Evolutionary conservation across 768 basidiomycete species (phyloP).

Genomic region (Boletus huronensis): DNA sequence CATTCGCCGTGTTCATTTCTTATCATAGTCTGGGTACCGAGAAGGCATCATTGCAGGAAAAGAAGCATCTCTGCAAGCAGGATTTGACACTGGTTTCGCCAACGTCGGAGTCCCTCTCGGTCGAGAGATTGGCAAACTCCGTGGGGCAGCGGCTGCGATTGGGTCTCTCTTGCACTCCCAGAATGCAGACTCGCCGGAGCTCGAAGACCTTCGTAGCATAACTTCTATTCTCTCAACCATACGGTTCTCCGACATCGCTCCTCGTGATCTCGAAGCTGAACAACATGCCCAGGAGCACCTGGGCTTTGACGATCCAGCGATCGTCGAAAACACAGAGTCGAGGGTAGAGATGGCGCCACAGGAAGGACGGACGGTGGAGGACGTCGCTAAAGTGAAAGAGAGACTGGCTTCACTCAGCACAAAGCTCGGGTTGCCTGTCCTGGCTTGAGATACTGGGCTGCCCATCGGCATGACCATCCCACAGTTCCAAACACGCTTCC

Average conservation of each 20-base stretch:
- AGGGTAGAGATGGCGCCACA: slow-evolving; percentile 4
- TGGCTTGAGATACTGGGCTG: neutral
- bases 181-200: slow-evolving; percentile 2
- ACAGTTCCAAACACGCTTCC: neutral
- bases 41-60: slow-evolving; percentile 95
- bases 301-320: slow-evolving; percentile 31
- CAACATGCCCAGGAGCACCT: slow-evolving; percentile 70
- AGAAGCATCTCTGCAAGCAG: slow-evolving; percentile 79
- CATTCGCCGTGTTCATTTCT: neutral
- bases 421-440: slow-evolving; percentile 32
- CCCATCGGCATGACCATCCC: neutral
- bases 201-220: slow-evolving; percentile 52
- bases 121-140: slow-evolving; percentile 69
- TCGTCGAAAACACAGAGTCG: slow-evolving; percentile 40
- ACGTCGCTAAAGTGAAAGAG: slow-evolving; percentile 38
- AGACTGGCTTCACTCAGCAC: slow-evolving; percentile 32
- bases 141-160: slow-evolving; percentile 67
- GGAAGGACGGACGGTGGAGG: slow-evolving; percentile 36
- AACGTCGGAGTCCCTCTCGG: slow-evolving; percentile 70
- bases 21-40: slow-evolving; percentile 80
- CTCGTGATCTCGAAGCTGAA: slow-evolving; percentile 74
- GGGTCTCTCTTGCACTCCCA: slow-evolving; percentile 50
- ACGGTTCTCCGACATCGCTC: slow-evolving; percentile 68
- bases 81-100: slow-evolving; percentile 86
- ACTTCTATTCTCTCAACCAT: slow-evolving; percentile 53